Evolutionary conservation across 2,329 filamentous ascomycete genomes (phyloP), one percentile per base, ranked within the genome.

Genomic region (Alternaria dauci): DNA sequence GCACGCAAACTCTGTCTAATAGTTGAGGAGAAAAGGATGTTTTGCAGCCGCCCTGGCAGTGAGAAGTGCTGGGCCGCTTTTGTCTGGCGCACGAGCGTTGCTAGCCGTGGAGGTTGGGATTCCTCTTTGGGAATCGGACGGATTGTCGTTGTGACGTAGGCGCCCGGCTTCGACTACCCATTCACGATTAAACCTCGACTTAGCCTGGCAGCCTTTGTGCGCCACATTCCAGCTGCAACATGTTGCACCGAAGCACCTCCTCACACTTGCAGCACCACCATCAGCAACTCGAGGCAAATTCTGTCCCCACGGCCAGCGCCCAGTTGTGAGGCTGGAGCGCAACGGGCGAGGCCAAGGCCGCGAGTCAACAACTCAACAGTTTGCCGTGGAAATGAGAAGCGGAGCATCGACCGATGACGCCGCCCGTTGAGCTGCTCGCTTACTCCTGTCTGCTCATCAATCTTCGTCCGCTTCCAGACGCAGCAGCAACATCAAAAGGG

Each of bases 321-420:
- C 41, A 53, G 51, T 36, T 42, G 38, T 47, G 62, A 62, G 26
- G 57, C 50, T 62, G 30, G 47, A 60, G 59, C 58, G 66, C 61
- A 59, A 61, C 58, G 56, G 63, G 57, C 65, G 60, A 47, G 63
- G 58, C 62, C 66, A 62, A 44, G 63, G 58, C 62, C 61, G 53
- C 59, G 61, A 60, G 63, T 66, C 68, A 71, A 69, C 68, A 71
- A 59, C 65, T 71, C 69, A 71, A 71, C 69, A 71, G 61, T 59
- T 58, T 61, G 51, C 57, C 58, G 63, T 62, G 63, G 65, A 65
- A 63, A 70, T 69, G 62, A 68, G 56, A 62, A 59, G 62, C 67
- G 65, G 69, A 68, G 63, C 63, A 63, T 52, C 36, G 50, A 36
- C 68, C 68, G 59, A 57, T 55, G 36, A 43, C 51, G 54, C 58